These are phyloP conservation scores for Ceratocystiopsis sp. DNA, from an alignment of 2,329 filamentous ascomycete genomes.

Conservation along the genomic window DNA sequence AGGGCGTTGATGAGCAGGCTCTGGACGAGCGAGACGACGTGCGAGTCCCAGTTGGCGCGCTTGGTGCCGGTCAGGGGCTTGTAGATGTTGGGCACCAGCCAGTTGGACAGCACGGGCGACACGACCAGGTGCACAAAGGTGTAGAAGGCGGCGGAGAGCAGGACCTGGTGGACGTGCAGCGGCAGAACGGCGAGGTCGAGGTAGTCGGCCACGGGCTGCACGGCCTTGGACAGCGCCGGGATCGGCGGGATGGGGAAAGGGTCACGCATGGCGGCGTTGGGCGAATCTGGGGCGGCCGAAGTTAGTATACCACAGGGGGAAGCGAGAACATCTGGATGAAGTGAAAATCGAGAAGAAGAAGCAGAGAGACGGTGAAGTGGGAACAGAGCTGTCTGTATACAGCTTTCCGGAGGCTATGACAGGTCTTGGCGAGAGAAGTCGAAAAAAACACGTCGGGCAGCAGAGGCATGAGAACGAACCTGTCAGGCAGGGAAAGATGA, in stretches of 20 bases:
- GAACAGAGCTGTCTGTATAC: too few relatives aligned
- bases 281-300: too few relatives aligned
- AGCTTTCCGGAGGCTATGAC: too few relatives aligned
- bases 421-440: too few relatives aligned
- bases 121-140: slow-evolving; percentile 47
- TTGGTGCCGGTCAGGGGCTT: slow-evolving; percentile 41
- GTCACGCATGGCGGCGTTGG: slow-evolving; percentile 43
- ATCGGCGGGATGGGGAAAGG: slow-evolving; percentile 49
- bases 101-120: slow-evolving; percentile 47
- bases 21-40: slow-evolving; percentile 72
- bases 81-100: slow-evolving; percentile 48
- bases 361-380: neutral
- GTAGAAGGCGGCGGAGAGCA: slow-evolving; percentile 51
- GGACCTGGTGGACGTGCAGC: slow-evolving; percentile 61
- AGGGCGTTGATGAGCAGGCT: slow-evolving; percentile 52
- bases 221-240: slow-evolving; percentile 36
- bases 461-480: too few relatives aligned
- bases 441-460: too few relatives aligned
- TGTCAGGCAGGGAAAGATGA: too few relatives aligned
- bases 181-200: slow-evolving; percentile 49
- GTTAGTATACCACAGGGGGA: too few relatives aligned
- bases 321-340: too few relatives aligned
- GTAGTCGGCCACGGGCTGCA: slow-evolving; percentile 47
- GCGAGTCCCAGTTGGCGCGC: slow-evolving; percentile 68
- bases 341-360: too few relatives aligned